Percentiles rank a stretch among this genome's conserved stretches.
phyloP scores from a whole-genome alignment of 371 early-diverging fungal species.

The Saksenaea oblongispora region DNA sequence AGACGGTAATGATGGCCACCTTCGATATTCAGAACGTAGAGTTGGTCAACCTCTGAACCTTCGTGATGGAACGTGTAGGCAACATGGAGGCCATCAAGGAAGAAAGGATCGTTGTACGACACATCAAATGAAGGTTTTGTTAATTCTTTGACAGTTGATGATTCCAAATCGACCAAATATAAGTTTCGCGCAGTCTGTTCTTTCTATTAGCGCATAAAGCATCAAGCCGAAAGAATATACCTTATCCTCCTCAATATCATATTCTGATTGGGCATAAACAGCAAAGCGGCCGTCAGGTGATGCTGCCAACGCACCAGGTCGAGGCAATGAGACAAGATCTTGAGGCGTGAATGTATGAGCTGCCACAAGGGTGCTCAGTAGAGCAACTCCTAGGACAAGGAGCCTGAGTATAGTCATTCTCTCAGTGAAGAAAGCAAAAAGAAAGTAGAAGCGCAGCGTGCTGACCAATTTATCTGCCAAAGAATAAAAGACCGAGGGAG shows the following conservation, averaged over 20 bases:
- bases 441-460: background rate
- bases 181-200: slow-evolving; percentile 45
- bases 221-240: slow-evolving; percentile 12
- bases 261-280: slow-evolving; percentile 54
- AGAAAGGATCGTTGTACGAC: slow-evolving; percentile 54
- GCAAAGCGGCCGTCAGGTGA: slow-evolving; percentile 52
- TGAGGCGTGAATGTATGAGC: slow-evolving; percentile 42
- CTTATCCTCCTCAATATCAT: slow-evolving; percentile 46
- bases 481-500: background rate
- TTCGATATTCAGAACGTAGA: slow-evolving; percentile 42
- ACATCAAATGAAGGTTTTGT: slow-evolving; percentile 43
- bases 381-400: slow-evolving; percentile 4
- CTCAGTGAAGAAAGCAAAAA: background rate
- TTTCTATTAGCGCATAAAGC: background rate
- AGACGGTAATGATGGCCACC: slow-evolving; percentile 44
- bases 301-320: slow-evolving; percentile 45
- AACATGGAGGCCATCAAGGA: slow-evolving; percentile 51
- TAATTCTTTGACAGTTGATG: slow-evolving; percentile 27
- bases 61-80: slow-evolving; percentile 46
- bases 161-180: slow-evolving; percentile 41
- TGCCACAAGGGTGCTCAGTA: background rate
- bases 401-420: background rate
- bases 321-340: slow-evolving; percentile 53
- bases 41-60: slow-evolving; percentile 29
- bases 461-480: background rate